These are phyloP conservation scores for Proliferodiscus dingleyae DNA, from an alignment of 2,329 filamentous ascomycete genomes.

Conservation along the genomic window DNA sequence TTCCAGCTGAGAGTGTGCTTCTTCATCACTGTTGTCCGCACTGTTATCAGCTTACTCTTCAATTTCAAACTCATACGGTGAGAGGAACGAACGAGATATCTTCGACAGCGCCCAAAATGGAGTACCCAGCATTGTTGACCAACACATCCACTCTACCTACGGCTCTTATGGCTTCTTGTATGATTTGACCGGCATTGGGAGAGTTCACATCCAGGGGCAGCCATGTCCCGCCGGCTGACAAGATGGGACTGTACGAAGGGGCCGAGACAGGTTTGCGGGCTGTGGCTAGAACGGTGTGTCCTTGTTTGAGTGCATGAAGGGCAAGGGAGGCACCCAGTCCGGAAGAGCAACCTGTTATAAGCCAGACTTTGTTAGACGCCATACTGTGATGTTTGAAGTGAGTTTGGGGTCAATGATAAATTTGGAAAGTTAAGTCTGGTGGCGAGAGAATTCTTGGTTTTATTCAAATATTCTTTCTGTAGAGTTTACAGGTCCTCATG, in stretches of 20 bases:
- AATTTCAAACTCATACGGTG: too few species aligned
- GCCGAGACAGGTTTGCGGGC: constrained; percentile 3
- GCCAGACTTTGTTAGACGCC: constrained; percentile 6
- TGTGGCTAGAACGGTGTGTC: constrained; percentile 13
- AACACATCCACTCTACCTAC: constrained; percentile 14
- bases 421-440: too few species aligned
- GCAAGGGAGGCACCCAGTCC: constrained; percentile 10
- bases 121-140: constrained; percentile 26
- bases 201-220: neutral
- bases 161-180: neutral
- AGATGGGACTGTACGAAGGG: neutral
- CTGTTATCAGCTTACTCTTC: neutral
- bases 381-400: too few species aligned
- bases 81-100: constrained; percentile 29
- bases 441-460: too few species aligned
- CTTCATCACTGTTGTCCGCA: neutral
- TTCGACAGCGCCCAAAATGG: constrained; percentile 46
- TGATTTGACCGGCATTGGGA: neutral
- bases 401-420: too few species aligned
- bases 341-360: constrained; percentile 10
- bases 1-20: constrained; percentile 34
- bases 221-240: neutral
- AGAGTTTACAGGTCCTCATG: too few species aligned
- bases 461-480: too few species aligned
- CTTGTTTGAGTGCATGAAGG: constrained; percentile 1